phyloP scores from a whole-genome alignment of 2,329 filamentous ascomycete species.

The Fusarium dlaminii region DNA sequence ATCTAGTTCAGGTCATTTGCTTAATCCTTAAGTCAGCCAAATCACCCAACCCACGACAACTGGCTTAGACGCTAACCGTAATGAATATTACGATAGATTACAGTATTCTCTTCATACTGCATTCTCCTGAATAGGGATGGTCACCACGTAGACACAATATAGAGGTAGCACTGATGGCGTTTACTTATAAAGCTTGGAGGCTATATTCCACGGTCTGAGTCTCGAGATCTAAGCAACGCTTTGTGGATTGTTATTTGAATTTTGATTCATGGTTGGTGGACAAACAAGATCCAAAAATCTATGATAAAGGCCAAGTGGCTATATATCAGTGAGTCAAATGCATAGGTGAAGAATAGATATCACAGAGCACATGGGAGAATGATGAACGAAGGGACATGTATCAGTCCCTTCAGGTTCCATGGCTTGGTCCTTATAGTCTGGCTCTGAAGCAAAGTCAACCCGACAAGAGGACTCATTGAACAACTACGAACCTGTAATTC shows the following conservation, averaged over 20 bases:
- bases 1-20: not conserved
- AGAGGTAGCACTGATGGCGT: no score
- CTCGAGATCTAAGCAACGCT: not conserved
- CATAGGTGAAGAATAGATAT: not conserved
- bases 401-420: not conserved
- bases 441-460: no score
- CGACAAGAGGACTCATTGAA: not conserved
- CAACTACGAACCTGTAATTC: not conserved
- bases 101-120: not conserved
- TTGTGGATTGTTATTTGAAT: not conserved
- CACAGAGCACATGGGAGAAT: not conserved
- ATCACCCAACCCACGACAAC: not conserved
- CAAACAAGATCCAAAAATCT: not conserved
- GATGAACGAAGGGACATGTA: not conserved
- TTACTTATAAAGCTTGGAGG: not conserved
- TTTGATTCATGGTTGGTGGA: not conserved
- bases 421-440: not conserved
- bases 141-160: no score
- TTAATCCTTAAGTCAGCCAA: not conserved
- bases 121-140: not conserved
- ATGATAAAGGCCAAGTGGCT: fast-evolving
- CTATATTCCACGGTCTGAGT: not conserved
- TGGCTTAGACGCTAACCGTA: not conserved
- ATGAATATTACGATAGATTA: not conserved
- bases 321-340: not conserved